Percentiles rank a stretch among this genome's conserved stretches.
Evolutionary conservation across 1,139 yeast species (phyloP).

Genomic region (Pichia sp.): DNA sequence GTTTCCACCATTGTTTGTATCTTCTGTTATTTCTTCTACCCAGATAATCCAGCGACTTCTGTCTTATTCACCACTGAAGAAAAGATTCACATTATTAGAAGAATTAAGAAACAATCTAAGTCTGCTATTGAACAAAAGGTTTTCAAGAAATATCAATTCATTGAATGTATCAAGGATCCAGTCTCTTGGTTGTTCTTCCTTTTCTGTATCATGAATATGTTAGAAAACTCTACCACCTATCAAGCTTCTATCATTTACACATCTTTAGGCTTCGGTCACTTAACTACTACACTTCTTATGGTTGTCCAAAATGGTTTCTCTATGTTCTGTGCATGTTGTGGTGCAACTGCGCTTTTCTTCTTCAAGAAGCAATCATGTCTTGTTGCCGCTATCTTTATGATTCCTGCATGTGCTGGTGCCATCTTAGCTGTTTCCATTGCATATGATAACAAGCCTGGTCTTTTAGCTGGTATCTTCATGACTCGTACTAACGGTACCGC

Average conservation of each 20-base stretch:
- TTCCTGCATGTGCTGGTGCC: slow-evolving; percentile 45
- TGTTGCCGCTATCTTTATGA: slow-evolving; percentile 37
- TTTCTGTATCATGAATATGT: slow-evolving; percentile 35
- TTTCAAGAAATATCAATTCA: slow-evolving; percentile 36
- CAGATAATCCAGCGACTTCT: slow-evolving; percentile 37
- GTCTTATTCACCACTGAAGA: slow-evolving; percentile 34
- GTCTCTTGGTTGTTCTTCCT: slow-evolving; percentile 39
- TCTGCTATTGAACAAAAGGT: slow-evolving; percentile 38
- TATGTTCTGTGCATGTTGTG: slow-evolving; percentile 20
- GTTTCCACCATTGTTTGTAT: slow-evolving; percentile 34
- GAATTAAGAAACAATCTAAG: slow-evolving; percentile 33
- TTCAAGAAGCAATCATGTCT: slow-evolving; percentile 32
- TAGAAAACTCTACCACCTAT: slow-evolving; percentile 42
- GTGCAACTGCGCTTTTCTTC: slow-evolving; percentile 18
- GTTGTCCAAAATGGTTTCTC: slow-evolving; percentile 33
- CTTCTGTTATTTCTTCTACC: slow-evolving; percentile 32
- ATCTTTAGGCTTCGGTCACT: slow-evolving; percentile 35
- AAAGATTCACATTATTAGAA: slow-evolving; percentile 36
- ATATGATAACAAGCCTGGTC: slow-evolving; percentile 40
- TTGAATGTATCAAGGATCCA: slow-evolving; percentile 40
- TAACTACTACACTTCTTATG: slow-evolving; percentile 48
- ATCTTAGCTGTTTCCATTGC: slow-evolving; percentile 43
- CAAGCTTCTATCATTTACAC: slow-evolving; percentile 38
- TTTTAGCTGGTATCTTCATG: slow-evolving; percentile 40
- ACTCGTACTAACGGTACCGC: slow-evolving; percentile 41